These are phyloP conservation scores for Xanthoconium separans DNA, from an alignment of 1,284 basidiomycete genomes.

Conservation along the genomic window DNA sequence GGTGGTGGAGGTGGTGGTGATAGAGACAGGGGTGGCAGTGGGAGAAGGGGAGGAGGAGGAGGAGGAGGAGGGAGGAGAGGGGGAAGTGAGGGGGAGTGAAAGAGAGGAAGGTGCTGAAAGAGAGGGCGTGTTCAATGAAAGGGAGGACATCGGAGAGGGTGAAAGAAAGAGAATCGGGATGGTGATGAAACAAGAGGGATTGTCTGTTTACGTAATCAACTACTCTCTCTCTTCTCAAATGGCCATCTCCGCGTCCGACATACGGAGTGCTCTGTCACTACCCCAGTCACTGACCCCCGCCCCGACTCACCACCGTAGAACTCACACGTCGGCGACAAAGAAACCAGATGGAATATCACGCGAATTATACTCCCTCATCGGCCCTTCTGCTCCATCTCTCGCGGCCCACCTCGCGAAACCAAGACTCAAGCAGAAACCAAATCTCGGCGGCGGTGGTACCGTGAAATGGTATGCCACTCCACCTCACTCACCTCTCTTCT, in stretches of 20 bases:
- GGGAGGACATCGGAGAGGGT: neutral
- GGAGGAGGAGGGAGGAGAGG: neutral
- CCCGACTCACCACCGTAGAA: constrained; percentile 12
- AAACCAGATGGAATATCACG: constrained; percentile 91
- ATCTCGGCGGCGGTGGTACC: constrained; percentile 57
- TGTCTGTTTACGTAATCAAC: constrained; percentile 12
- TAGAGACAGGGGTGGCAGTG: neutral
- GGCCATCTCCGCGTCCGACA: constrained; percentile 73
- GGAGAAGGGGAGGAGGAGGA: neutral
- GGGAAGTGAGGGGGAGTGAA: neutral
- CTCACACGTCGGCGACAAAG: constrained; percentile 29
- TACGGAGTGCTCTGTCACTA: constrained; percentile 78
- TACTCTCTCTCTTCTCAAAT: constrained; percentile 31
- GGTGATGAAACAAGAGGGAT: neutral
- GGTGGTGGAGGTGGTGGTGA: neutral
- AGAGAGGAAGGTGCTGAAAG: neutral
- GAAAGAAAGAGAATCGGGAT: neutral
- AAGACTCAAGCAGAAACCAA: constrained; percentile 85
- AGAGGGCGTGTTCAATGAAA: neutral
- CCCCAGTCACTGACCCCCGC: constrained; percentile 15
- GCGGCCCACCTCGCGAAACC: constrained; percentile 75
- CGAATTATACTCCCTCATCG: constrained; percentile 93
- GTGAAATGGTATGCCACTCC: constrained; percentile 57
- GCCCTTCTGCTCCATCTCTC: constrained; percentile 85
- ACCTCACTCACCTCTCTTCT: neutral